These are phyloP conservation scores for Solanum neorickii DNA, from an alignment of 257 asterid species.

Conservation along the genomic window DNA sequence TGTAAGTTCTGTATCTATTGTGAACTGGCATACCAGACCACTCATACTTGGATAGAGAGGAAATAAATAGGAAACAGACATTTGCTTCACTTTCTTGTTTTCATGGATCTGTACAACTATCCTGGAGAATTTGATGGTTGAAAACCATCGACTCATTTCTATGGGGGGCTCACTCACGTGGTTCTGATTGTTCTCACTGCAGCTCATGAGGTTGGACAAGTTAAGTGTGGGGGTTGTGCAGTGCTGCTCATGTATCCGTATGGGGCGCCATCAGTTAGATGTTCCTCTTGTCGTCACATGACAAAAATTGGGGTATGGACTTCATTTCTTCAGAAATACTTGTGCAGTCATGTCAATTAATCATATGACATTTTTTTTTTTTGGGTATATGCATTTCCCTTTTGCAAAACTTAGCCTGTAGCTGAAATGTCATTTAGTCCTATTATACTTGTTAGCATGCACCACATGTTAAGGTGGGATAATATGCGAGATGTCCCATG, in stretches of 20 bases:
- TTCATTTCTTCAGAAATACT: background rate
- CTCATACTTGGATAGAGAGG: background rate
- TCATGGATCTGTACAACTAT: background rate
- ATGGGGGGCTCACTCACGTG: background rate
- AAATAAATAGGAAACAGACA: background rate
- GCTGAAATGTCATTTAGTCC: background rate
- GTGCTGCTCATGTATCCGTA: slow-evolving; percentile 73
- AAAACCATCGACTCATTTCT: background rate
- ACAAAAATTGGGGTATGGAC: slow-evolving; percentile 68
- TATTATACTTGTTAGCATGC: background rate
- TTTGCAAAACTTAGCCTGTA: background rate
- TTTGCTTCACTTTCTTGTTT: background rate
- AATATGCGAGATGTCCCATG: background rate
- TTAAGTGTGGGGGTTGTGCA: slow-evolving; percentile 64
- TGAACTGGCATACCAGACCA: background rate
- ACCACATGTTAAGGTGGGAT: background rate
- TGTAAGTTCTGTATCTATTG: background rate
- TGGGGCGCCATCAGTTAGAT: slow-evolving; percentile 70
- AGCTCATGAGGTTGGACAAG: slow-evolving; percentile 88
- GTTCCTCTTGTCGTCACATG: slow-evolving; percentile 61
- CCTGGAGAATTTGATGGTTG: background rate
- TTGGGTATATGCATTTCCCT: background rate
- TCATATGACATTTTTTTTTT: background rate
- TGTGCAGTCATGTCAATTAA: background rate
- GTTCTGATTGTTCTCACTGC: slow-evolving; percentile 4